These are phyloP conservation scores for Musa troglodytarum DNA, from an alignment of 176 grass and related monocot species.

Conservation along the genomic window DNA sequence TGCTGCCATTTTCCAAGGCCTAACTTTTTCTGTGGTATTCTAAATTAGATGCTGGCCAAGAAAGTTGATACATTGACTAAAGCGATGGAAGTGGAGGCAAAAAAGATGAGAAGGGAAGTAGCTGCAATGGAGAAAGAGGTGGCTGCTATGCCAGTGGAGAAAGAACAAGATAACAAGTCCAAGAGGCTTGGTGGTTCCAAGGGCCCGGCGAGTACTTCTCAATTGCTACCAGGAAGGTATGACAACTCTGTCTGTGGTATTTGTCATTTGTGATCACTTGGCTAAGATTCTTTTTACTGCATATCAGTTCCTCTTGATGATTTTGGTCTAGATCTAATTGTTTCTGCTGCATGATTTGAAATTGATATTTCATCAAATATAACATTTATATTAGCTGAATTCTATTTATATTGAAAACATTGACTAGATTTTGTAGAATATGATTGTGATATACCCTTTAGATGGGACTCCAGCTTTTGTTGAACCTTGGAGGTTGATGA, in stretches of 20 bases:
- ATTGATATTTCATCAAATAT: not conserved
- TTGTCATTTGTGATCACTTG: not conserved
- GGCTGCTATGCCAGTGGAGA: constrained; percentile 52
- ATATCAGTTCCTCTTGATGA: not conserved
- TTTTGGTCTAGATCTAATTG: not conserved
- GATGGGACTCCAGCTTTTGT: not conserved
- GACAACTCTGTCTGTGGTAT: not conserved
- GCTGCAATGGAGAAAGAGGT: constrained; percentile 86
- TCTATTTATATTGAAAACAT: not conserved
- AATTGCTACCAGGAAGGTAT: constrained; percentile 58
- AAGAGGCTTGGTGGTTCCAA: constrained; percentile 52
- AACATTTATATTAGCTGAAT: not conserved
- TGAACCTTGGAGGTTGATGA: not conserved
- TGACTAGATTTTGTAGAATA: not conserved
- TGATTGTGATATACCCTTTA: not conserved
- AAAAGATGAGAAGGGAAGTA: constrained; percentile 88
- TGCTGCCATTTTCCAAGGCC: not conserved
- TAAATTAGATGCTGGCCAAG: constrained; percentile 74
- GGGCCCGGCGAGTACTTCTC: constrained; percentile 38
- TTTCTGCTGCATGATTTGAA: not conserved
- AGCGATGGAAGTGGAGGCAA: constrained; percentile 82
- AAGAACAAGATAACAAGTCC: constrained; percentile 69
- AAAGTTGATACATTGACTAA: constrained; percentile 95
- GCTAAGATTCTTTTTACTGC: not conserved
- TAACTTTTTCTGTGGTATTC: constrained; percentile 11